Base-by-base conservation (phyloP, 23 red algal genomes). In the Pyropia yezoensis region DNA sequence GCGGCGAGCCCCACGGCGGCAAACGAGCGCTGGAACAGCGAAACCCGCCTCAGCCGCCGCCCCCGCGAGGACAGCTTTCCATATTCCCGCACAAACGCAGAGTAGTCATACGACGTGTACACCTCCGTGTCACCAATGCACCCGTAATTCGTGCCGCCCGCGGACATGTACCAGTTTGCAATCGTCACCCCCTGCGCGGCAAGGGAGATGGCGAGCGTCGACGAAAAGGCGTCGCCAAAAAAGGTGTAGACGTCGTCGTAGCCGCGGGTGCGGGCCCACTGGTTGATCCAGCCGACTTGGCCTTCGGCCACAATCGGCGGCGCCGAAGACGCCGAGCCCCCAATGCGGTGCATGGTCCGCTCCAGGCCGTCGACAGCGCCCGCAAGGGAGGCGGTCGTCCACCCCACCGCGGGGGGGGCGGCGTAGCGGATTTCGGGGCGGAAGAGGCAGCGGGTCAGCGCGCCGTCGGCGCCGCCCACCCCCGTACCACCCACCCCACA, bases 251-350 rank as follows among this genome's bases (percentile, higher is more conserved):
- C 63, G 57, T 95, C 89, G 64, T 95, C 89, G 71, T 95, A 95
- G n/a, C 67, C 80, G 54, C 89, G 75, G 50, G 66, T 66, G 49
- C 80, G 56, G n/a, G 74, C 89, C 89, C 89, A 95, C 50, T 95
- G 89, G 69, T 95, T 95, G 59, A 87, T 87, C 89, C 89, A 95
- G 47, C 89, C 89, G 1, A 86, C 89, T 61, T 95, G 89, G 4
- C 73, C 57, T 55, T 95, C 89, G 50, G 81, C 82, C 32, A 74
- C 63, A 30, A 95, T 60, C 11, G 73, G 47, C 1, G 89, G 89
- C 18, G 66, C 89, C 50, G 33, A 21, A 3, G 47, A 14, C 22
- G 89, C 89, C 33, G 80, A 72, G 25, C 89, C 89, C 24, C 81
- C 81, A 39, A 95, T 82, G 52, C 61, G 64, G 27, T 73, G 18